Evolutionary conservation across 2,329 filamentous ascomycete species (phyloP), one percentile per base, ranked within the genome.

Genomic region (Calonectria fujianensis): DNA sequence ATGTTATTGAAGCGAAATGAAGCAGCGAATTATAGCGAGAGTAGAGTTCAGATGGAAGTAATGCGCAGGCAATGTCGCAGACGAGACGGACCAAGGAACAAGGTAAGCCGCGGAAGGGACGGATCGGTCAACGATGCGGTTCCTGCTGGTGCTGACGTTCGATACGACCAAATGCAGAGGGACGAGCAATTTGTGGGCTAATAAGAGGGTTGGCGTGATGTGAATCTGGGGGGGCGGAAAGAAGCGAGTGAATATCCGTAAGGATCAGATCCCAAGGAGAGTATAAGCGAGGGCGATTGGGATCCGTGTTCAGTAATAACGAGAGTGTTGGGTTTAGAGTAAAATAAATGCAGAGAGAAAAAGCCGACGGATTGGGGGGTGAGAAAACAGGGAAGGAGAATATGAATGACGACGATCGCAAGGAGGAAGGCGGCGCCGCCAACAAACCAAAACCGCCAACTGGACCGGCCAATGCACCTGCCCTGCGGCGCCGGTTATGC

Each of bases 41-140:
- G 78, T 75, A 72, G 67, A 79, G 74, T 70, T 74, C 74, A 59
- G 70, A 72, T 50, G 41, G 48, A 61, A 69, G 57, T 64, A 69
- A 69, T 70, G 52, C 39, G 54, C 52, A 61, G 24, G 37, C 29
- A 52, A 64, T 67, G 67, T 52, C 35, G 52, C 59, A 69, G 35
- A 63, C 57, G 57, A 67, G 64, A 76, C 66, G 66, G 68, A 24
- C 6, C 13, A 59, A 59, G n/a, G 11, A 20, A 5, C n/a, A 41
- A 4, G n/a, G 35, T 24, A 48, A 8, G 57, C 11, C 48, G 70
- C 70, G 67, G 67, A 70, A 72, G 37, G 37, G 73, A 66, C 66
- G 59, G 72, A 79, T 81, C 78, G 79, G 78, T 81, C 79, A 78
- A 81, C 79, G 77, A 81, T 74, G 75, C 76, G 77, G 72, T 78